Conservation (phyloP, 1,284 basidiomycete genomes). For the Tremellales sp. region DNA sequence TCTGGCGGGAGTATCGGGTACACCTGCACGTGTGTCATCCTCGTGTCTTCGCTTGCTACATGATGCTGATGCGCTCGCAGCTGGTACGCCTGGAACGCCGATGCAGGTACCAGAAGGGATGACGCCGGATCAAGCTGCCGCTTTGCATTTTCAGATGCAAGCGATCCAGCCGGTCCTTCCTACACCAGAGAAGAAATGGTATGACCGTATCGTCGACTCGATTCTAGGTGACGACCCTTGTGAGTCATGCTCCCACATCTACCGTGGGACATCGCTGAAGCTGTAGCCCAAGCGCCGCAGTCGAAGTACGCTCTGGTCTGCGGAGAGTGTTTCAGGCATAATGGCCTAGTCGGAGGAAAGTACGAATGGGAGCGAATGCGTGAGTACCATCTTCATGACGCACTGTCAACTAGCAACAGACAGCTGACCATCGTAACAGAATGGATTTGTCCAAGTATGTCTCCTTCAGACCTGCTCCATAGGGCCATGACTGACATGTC, state of each 20-base stretch:
- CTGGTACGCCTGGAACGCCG: conserved; percentile 14
- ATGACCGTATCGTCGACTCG: conserved; percentile 80
- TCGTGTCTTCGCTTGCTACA: background rate
- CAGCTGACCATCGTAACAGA: too few relatives aligned
- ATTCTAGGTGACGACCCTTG: conserved; percentile 76
- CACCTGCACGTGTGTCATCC: conserved; percentile 34
- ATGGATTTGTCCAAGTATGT: conserved; percentile 39
- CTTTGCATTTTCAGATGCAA: conserved; percentile 41
- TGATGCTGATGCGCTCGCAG: conserved; percentile 1
- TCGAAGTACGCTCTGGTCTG: conserved; percentile 90
- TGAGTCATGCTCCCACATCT: conserved; percentile 38
- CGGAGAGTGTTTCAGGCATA: conserved; percentile 85
- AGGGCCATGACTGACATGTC: conserved; percentile 4
- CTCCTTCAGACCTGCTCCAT: conserved; percentile 36
- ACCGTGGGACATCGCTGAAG: conserved; percentile 46
- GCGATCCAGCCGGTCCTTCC: conserved; percentile 48
- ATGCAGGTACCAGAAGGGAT: conserved; percentile 31
- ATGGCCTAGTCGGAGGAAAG: conserved; percentile 80
- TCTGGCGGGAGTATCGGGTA: conserved; percentile 33
- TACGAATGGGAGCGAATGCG: conserved; percentile 84
- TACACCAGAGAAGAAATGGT: conserved; percentile 74
- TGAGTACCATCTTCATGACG: conserved; percentile 52
- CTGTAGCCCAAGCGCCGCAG: conserved; percentile 42
- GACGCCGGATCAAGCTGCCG: conserved; percentile 41
- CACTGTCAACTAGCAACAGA: background rate